These are phyloP conservation scores for Starmerella apicola DNA, from an alignment of 805 yeast genomes.

Conservation along the genomic window DNA sequence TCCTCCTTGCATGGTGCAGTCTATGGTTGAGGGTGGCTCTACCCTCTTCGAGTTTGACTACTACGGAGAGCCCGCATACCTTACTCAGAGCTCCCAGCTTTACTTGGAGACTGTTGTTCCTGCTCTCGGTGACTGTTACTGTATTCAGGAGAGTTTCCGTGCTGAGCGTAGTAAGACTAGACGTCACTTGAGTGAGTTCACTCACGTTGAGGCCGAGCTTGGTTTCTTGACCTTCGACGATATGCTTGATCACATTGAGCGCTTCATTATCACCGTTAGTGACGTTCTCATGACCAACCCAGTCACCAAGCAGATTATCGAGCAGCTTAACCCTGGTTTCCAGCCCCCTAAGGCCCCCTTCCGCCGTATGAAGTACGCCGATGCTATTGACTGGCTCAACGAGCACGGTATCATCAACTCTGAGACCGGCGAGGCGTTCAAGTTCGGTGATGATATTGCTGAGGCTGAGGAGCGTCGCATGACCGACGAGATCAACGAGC, in stretches of 20 bases:
- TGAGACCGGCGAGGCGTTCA: slow-evolving; percentile 85
- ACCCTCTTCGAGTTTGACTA: slow-evolving; percentile 86
- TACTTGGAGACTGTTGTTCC: slow-evolving; percentile 95
- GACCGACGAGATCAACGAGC: slow-evolving; percentile 90
- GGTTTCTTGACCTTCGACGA: slow-evolving; percentile 82
- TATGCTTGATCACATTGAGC: slow-evolving; percentile 72
- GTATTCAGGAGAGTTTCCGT: slow-evolving; percentile 96
- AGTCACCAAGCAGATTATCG: slow-evolving; percentile 75
- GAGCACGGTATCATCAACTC: slow-evolving; percentile 79
- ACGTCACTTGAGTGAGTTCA: slow-evolving; percentile 93
- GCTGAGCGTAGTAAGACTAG: slow-evolving; percentile 98
- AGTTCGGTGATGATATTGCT: slow-evolving; percentile 97
- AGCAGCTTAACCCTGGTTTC: slow-evolving; percentile 87
- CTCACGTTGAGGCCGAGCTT: slow-evolving; percentile 92
- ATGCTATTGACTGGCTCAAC: slow-evolving; percentile 92
- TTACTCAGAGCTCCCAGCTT: slow-evolving; percentile 94
- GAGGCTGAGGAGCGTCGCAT: slow-evolving; percentile 99
- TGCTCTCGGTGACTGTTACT: slow-evolving; percentile 90
- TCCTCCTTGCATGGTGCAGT: slow-evolving; percentile 99
- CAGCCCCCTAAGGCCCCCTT: slow-evolving; percentile 75
- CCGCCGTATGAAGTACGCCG: slow-evolving; percentile 78
- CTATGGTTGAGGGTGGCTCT: slow-evolving; percentile 99
- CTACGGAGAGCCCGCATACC: slow-evolving; percentile 92
- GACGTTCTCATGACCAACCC: slow-evolving; percentile 79
- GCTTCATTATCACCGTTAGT: slow-evolving; percentile 53